Evolutionary conservation across 306 rosid genomes (phyloP).

Genomic region (Dryas alaskensis): DNA sequence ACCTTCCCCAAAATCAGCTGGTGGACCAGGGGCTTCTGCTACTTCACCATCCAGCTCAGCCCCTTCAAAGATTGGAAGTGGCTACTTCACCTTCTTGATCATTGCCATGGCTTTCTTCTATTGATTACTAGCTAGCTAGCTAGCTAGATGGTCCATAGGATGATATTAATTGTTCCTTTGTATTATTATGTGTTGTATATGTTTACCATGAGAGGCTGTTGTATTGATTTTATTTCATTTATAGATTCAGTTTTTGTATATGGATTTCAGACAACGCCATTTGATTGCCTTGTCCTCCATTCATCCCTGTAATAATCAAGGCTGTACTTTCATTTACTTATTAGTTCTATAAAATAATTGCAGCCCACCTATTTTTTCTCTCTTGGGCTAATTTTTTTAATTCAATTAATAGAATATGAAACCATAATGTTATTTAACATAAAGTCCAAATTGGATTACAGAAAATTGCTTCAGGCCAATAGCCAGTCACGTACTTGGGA

Average conservation of each 20-base stretch:
- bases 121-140: slow-evolving; percentile 8
- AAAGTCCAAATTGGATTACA: background rate
- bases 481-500: background rate
- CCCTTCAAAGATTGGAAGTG: slow-evolving; percentile 17
- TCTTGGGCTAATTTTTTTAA: background rate
- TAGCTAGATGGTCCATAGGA: background rate
- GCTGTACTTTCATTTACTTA: background rate
- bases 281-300: background rate
- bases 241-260: background rate
- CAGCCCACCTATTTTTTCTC: background rate
- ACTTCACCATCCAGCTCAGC: slow-evolving; percentile 31
- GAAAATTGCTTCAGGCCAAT: background rate
- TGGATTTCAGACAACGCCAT: slow-evolving; percentile 13
- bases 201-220: background rate
- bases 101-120: slow-evolving; percentile 30
- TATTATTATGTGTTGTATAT: background rate
- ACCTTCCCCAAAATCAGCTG: background rate
- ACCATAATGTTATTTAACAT: background rate
- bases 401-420: too few relatives aligned
- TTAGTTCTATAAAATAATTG: background rate
- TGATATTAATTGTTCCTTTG: background rate
- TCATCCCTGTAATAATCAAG: background rate
- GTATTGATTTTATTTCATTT: slow-evolving; percentile 12
- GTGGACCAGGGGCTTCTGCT: slow-evolving; percentile 26
- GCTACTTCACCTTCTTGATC: slow-evolving; percentile 27